Percentiles rank a stretch among this genome's conserved stretches.
phyloP scores from a whole-genome alignment of 2,329 filamentous ascomycete species.

The Diaporthe eres region DNA sequence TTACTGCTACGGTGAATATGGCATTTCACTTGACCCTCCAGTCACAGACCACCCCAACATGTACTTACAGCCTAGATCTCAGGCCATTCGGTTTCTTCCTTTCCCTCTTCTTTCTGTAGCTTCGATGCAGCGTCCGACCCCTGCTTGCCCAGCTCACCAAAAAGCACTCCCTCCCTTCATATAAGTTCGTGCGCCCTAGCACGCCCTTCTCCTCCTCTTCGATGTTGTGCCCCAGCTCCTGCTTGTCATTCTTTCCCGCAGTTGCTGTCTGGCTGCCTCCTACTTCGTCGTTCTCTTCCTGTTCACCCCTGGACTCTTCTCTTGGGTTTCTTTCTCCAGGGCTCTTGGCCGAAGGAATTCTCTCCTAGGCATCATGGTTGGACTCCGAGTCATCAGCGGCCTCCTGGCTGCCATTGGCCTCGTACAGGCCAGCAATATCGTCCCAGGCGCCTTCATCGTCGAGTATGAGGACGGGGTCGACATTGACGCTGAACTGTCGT shows the following conservation, averaged over 20 bases:
- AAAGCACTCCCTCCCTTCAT: neutral
- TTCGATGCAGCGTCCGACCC: neutral
- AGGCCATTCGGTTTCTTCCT: neutral
- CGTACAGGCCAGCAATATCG: slow-evolving; percentile 45
- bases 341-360: neutral
- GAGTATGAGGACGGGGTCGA: slow-evolving; percentile 66
- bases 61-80: neutral
- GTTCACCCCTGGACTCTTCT: neutral
- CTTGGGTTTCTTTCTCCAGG: neutral
- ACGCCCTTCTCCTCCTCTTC: neutral
- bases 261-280: slow-evolving; percentile 8
- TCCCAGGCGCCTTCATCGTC: slow-evolving; percentile 66
- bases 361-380: neutral
- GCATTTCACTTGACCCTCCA: neutral
- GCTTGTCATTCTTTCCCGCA: slow-evolving; percentile 22
- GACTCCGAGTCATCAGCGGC: slow-evolving; percentile 17
- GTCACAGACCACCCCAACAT: neutral
- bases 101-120: neutral
- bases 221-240: neutral
- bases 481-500: slow-evolving; percentile 55
- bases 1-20: neutral
- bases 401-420: slow-evolving; percentile 27
- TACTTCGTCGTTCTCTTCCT: neutral
- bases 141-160: neutral
- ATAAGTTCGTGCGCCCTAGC: slow-evolving; percentile 11